Conservation (phyloP, 257 asterid species). For the Agastache rugosa region DNA sequence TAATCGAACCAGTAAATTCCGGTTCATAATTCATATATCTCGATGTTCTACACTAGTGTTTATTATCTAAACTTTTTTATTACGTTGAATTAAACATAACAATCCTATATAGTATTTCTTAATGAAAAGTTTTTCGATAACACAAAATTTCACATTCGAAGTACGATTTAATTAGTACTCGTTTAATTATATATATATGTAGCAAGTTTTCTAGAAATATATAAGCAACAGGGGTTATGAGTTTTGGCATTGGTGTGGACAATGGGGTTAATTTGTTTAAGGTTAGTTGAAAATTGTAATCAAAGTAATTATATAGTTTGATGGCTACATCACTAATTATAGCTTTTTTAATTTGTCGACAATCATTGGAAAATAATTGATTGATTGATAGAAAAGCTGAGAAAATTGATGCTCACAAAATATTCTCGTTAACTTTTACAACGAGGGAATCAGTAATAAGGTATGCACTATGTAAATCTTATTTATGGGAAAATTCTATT, state of each 20-base stretch:
- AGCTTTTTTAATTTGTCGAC: background rate
- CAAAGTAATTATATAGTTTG: constrained; percentile 2
- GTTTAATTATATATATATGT: background rate
- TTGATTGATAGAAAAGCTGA: background rate
- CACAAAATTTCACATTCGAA: background rate
- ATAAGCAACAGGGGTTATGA: background rate
- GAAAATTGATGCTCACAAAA: background rate
- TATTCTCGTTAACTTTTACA: too few species aligned
- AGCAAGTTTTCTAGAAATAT: background rate
- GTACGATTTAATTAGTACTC: background rate
- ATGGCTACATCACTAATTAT: background rate
- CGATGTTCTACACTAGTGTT: too few species aligned
- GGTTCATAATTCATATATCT: too few species aligned
- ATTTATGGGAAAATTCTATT: too few species aligned
- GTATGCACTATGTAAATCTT: too few species aligned
- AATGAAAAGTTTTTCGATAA: background rate
- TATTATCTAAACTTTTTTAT: too few species aligned
- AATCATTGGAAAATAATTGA: background rate
- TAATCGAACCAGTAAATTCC: too few species aligned
- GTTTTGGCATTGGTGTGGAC: background rate
- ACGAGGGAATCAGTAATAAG: too few species aligned
- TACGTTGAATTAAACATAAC: too few species aligned
- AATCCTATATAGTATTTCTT: too few species aligned
- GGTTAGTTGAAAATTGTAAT: background rate
- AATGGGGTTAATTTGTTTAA: background rate